These are phyloP conservation scores for Gossypium turneri DNA, from an alignment of 345 rosid genomes.

Conservation along the genomic window DNA sequence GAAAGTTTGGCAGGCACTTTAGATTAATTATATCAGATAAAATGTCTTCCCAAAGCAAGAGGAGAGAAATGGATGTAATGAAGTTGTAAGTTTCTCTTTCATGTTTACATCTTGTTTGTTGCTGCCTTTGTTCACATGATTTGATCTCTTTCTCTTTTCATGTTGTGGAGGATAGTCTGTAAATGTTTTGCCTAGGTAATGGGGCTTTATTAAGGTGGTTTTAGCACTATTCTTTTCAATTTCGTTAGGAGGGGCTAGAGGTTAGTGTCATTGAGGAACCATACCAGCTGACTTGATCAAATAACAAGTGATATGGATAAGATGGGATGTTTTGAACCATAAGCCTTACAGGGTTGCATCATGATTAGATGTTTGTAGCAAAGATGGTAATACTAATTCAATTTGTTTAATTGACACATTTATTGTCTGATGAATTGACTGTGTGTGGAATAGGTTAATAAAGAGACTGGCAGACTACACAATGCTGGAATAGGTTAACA, in stretches of 20 bases:
- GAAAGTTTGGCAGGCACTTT: neutral
- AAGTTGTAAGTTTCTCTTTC: slow-evolving; percentile 21
- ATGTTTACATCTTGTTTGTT: neutral
- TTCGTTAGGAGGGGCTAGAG: neutral
- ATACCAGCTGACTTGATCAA: neutral
- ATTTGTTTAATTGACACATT: neutral
- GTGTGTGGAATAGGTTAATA: neutral
- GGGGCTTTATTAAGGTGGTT: neutral
- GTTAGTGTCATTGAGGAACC: neutral
- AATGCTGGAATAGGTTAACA: neutral
- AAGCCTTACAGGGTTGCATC: neutral
- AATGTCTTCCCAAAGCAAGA: slow-evolving; percentile 28
- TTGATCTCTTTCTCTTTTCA: neutral
- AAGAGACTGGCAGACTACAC: neutral
- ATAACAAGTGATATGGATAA: neutral
- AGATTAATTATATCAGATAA: neutral
- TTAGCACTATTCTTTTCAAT: neutral
- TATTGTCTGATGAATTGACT: neutral
- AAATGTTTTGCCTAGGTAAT: neutral
- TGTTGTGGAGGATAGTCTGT: neutral
- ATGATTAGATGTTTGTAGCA: neutral
- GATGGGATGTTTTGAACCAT: neutral
- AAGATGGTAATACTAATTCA: neutral
- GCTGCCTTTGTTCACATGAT: neutral
- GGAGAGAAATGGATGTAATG: slow-evolving; percentile 30